These are phyloP conservation scores for Leccinum incarnatum DNA, from an alignment of 768 basidiomycete genomes.

Conservation along the genomic window DNA sequence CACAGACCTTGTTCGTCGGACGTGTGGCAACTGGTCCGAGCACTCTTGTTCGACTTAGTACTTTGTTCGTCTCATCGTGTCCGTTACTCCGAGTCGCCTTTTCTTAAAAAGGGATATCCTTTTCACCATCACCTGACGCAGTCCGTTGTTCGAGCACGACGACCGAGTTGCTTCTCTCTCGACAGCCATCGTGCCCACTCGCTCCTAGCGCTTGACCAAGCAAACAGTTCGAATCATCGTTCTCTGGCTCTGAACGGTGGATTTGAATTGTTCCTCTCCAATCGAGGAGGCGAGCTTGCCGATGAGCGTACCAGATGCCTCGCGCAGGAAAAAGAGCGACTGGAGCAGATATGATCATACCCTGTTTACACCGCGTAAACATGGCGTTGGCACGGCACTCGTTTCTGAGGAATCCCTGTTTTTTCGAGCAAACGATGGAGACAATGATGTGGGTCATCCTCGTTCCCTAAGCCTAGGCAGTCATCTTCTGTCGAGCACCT, in stretches of 20 bases:
- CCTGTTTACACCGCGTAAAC: slow-evolving; percentile 71
- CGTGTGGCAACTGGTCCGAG: background rate
- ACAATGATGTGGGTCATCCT: slow-evolving; percentile 56
- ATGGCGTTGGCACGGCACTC: slow-evolving; percentile 77
- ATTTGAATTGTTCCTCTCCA: background rate
- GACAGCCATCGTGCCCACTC: background rate
- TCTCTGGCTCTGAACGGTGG: background rate
- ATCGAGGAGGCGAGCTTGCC: slow-evolving; percentile 23
- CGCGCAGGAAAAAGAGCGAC: slow-evolving; percentile 27
- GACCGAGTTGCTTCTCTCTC: background rate
- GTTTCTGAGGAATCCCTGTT: slow-evolving; percentile 62
- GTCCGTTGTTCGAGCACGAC: background rate
- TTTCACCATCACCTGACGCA: background rate
- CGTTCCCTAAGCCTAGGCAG: slow-evolving; percentile 56
- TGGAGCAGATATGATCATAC: slow-evolving; percentile 69
- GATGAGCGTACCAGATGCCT: slow-evolving; percentile 21
- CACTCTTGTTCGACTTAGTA: background rate
- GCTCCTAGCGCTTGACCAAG: background rate
- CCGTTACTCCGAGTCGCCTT: background rate
- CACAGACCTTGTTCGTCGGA: background rate
- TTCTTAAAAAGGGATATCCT: too few relatives aligned
- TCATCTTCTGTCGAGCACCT: slow-evolving; percentile 11
- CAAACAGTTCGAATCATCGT: background rate
- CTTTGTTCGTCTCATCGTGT: background rate
- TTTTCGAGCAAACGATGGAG: slow-evolving; percentile 53